Conservation (phyloP, 2,329 filamentous ascomycete species). For the Claviceps arundinis region DNA sequence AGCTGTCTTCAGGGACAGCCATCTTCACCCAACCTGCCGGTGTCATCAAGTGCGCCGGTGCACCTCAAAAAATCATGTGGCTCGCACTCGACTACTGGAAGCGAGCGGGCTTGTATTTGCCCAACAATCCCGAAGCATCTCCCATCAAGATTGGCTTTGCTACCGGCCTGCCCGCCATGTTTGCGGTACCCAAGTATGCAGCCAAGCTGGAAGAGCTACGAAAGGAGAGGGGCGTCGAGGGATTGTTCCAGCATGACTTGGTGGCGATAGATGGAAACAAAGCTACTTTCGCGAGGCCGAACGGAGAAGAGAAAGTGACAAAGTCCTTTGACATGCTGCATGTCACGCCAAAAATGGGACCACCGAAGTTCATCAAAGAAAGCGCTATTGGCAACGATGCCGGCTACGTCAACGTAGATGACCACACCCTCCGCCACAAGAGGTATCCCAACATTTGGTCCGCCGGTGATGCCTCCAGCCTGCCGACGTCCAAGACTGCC, state of each 20-base stretch:
- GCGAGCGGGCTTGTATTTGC: conserved; percentile 32
- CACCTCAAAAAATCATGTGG: conserved; percentile 51
- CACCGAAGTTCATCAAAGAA: conserved; percentile 39
- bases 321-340: conserved; percentile 41
- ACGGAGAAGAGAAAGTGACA: conserved; percentile 29
- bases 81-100: conserved; percentile 48
- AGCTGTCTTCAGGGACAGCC: conserved; percentile 34
- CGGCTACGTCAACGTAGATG: conserved; percentile 45
- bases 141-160: conserved; percentile 40
- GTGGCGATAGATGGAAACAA: conserved; percentile 37
- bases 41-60: conserved; percentile 46
- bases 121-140: conserved; percentile 20
- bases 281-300: conserved; percentile 33
- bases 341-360: conserved; percentile 45
- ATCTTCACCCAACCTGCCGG: conserved; percentile 48
- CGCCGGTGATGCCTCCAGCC: conserved; percentile 42
- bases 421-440: conserved; percentile 37
- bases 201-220: conserved; percentile 39
- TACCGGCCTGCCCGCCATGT: conserved; percentile 43
- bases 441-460: conserved; percentile 46
- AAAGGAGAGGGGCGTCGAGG: conserved; percentile 40
- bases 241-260: conserved; percentile 44
- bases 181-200: conserved; percentile 47
- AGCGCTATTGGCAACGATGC: conserved; percentile 40
- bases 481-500: conserved; percentile 44